Percentiles rank a stretch among this genome's conserved stretches.
Conservation (phyloP, 441 rosid species). For the California macrophylla region DNA sequence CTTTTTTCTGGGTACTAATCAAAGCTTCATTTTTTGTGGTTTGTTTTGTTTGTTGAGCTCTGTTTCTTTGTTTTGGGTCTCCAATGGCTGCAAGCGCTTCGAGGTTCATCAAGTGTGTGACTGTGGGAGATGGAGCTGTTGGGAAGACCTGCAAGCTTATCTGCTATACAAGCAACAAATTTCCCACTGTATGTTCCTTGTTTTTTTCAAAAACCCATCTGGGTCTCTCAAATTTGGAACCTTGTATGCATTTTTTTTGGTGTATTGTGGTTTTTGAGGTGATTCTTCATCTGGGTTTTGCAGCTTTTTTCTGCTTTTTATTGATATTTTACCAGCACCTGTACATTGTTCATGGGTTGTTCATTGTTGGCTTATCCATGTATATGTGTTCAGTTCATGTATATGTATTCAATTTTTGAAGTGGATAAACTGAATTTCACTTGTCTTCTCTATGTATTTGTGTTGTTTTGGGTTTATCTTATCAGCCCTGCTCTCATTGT, state of each 20-base stretch:
- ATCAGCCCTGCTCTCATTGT: not conserved
- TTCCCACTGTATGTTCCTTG: constrained; percentile 61
- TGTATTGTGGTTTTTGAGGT: constrained; percentile 12
- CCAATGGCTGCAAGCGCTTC: too few species aligned
- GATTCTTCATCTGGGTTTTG: constrained; percentile 33
- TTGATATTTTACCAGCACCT: constrained; percentile 2
- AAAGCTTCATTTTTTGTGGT: too few species aligned
- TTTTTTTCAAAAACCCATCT: constrained; percentile 7
- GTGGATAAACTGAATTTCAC: not conserved
- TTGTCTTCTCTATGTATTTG: not conserved
- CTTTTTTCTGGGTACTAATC: too few species aligned
- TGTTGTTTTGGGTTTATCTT: not conserved
- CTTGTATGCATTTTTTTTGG: constrained; percentile 6
- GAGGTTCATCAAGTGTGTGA: constrained; percentile 90
- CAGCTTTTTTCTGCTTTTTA: constrained; percentile 22
- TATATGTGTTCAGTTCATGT: not conserved
- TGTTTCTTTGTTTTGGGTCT: too few species aligned
- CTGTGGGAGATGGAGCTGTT: constrained; percentile 97
- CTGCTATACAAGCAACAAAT: constrained; percentile 91
- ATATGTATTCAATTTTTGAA: too few species aligned
- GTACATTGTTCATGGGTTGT: too few species aligned
- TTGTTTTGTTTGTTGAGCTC: too few species aligned
- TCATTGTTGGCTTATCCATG: too few species aligned
- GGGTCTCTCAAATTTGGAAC: constrained; percentile 22
- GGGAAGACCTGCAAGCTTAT: constrained; percentile 98